phyloP scores from a whole-genome alignment of 495 filamentous ascomycete species.

The Amniculicola lignicola region DNA sequence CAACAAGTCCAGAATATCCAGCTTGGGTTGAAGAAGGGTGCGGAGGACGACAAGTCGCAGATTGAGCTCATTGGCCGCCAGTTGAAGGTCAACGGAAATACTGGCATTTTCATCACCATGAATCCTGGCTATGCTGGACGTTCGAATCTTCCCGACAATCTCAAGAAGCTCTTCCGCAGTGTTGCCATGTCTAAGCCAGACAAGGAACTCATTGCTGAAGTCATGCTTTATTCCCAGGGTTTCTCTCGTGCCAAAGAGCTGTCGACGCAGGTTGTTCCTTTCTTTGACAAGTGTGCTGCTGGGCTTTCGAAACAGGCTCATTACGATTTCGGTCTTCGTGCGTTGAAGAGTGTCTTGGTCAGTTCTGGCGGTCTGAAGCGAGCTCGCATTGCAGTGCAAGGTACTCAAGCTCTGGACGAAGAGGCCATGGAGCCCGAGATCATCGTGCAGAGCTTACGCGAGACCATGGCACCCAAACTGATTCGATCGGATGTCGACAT shows the following conservation, averaged over 20 bases:
- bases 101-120: constrained; percentile 99
- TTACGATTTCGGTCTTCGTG: constrained; percentile 97
- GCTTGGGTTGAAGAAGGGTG: constrained; percentile 79
- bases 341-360: constrained; percentile 95
- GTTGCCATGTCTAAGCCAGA: constrained; percentile 99
- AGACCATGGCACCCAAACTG: constrained; percentile 96
- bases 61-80: constrained; percentile 92
- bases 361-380: constrained; percentile 96
- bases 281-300: constrained; percentile 86
- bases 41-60: constrained; percentile 71
- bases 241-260: constrained; percentile 93
- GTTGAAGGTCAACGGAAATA: constrained; percentile 81
- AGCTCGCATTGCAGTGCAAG: constrained; percentile 56
- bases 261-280: constrained; percentile 91
- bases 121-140: constrained; percentile 98
- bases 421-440: constrained; percentile 92
- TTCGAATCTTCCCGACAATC: constrained; percentile 95
- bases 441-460: constrained; percentile 94
- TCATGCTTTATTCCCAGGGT: constrained; percentile 99
- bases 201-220: constrained; percentile 98
- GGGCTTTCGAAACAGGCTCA: constrained; percentile 92
- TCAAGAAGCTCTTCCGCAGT: constrained; percentile 98
- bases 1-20: constrained; percentile 99
- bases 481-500: constrained; percentile 84
- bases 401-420: constrained; percentile 60